Conservation (phyloP, 495 filamentous ascomycete species). For the Aspergillus leporis region DNA sequence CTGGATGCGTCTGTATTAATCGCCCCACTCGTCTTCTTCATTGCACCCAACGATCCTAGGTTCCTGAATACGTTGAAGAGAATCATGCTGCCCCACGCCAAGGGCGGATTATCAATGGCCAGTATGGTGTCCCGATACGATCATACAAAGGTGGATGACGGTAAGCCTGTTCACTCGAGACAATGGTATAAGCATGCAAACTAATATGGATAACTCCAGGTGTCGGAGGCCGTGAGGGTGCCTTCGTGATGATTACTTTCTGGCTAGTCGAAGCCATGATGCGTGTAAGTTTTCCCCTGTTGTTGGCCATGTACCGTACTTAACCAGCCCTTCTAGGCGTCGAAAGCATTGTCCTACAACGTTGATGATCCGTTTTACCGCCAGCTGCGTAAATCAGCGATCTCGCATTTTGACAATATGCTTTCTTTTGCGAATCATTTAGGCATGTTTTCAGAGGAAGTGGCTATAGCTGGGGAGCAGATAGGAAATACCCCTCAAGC, state of each 20-base stretch:
- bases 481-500: slow-evolving; percentile 74
- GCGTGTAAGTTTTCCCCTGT: slow-evolving; percentile 41
- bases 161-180: slow-evolving; percentile 35
- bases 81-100: slow-evolving; percentile 65
- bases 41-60: slow-evolving; percentile 69
- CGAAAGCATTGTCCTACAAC: not conserved
- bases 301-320: not conserved
- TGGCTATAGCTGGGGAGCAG: slow-evolving; percentile 68
- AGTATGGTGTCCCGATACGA: slow-evolving; percentile 73
- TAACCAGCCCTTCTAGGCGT: not conserved
- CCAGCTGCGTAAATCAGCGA: slow-evolving; percentile 60
- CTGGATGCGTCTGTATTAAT: slow-evolving; percentile 72
- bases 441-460: slow-evolving; percentile 76
- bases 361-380: slow-evolving; percentile 47
- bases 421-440: slow-evolving; percentile 70
- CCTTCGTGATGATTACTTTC: slow-evolving; percentile 77
- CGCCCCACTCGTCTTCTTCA: slow-evolving; percentile 73
- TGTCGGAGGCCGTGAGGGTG: slow-evolving; percentile 72
- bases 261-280: slow-evolving; percentile 78
- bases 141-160: slow-evolving; percentile 63
- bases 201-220: slow-evolving; percentile 41
- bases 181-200: not conserved
- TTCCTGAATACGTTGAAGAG: slow-evolving; percentile 68
- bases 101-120: slow-evolving; percentile 69
- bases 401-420: slow-evolving; percentile 73